A percentile compares a stretch with the other conserved stretches of the same genome.
Evolutionary conservation across 2,329 filamentous ascomycete species (phyloP).

Genomic region (Plectosphaerella sp.): DNA sequence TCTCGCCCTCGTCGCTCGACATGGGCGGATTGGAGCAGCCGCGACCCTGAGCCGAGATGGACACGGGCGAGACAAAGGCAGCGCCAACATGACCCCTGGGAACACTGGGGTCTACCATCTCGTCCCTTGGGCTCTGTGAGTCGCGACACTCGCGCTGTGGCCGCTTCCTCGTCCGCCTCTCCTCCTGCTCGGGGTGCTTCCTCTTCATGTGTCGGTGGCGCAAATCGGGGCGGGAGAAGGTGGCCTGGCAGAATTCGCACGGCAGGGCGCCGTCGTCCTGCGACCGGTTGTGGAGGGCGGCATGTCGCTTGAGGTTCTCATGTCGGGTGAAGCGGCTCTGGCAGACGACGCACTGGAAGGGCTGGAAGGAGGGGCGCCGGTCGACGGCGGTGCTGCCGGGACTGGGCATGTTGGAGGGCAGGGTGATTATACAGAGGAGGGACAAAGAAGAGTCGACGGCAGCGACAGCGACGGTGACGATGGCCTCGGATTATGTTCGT

Average conservation of each 20-base stretch:
- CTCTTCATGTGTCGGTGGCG: slow-evolving; percentile 34
- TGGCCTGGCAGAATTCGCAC: slow-evolving; percentile 30
- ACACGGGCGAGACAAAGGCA: not conserved
- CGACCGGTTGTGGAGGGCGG: slow-evolving; percentile 29
- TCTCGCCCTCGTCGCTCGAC: not conserved
- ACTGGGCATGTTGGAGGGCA: not conserved
- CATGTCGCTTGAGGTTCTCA: slow-evolving; percentile 72
- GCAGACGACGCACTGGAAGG: slow-evolving; percentile 34
- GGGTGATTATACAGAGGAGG: too few species aligned
- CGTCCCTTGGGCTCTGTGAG: not conserved
- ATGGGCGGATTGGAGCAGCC: not conserved
- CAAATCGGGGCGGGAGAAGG: slow-evolving; percentile 34
- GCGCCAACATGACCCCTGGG: too few species aligned
- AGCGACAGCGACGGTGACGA: too few species aligned
- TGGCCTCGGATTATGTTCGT: too few species aligned
- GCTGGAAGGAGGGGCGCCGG: slow-evolving; percentile 17
- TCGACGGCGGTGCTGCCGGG: not conserved
- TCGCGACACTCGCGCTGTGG: not conserved
- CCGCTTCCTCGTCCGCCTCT: not conserved
- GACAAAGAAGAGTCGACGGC: too few species aligned
- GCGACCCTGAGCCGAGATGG: not conserved
- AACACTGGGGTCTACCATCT: too few species aligned
- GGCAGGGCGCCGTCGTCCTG: slow-evolving; percentile 21
- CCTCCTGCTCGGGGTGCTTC: slow-evolving; percentile 27
- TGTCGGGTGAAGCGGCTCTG: slow-evolving; percentile 92